A percentile compares a stretch with the other conserved stretches of the same genome.
phyloP scores from a whole-genome alignment of 2,329 filamentous ascomycete genomes.

The Alternaria arbusti region DNA sequence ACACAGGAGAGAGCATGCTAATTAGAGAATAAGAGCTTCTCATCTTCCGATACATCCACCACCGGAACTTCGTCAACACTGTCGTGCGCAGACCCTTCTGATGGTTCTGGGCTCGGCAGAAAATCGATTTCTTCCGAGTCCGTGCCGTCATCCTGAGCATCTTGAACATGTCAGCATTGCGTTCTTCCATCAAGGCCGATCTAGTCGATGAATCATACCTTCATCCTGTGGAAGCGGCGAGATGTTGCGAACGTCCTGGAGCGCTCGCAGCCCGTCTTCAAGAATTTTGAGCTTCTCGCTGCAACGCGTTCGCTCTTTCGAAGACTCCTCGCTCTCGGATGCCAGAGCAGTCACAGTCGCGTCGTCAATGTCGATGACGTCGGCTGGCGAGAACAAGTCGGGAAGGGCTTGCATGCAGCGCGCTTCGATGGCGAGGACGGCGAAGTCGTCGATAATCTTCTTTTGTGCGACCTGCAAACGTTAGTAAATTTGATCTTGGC shows the following conservation, averaged over 20 bases:
- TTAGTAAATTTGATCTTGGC: not conserved
- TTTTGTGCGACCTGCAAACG: conserved; percentile 49
- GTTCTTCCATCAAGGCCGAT: no score
- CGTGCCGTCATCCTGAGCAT: no score
- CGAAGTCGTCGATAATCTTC: conserved; percentile 51
- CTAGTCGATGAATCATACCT: no score
- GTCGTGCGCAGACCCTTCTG: no score
- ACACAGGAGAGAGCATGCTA: no score
- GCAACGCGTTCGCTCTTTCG: conserved; percentile 12
- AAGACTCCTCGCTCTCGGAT: conserved; percentile 21
- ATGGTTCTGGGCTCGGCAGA: no score
- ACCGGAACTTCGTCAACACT: no score
- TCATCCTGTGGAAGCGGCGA: not conserved
- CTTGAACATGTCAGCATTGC: no score
- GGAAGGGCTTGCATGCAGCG: conserved; percentile 39
- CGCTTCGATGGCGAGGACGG: conserved; percentile 47
- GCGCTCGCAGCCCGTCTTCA: conserved; percentile 19
- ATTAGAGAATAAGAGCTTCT: no score
- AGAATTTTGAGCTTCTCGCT: conserved; percentile 26
- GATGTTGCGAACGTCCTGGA: conserved; percentile 1
- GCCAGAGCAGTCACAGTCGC: conserved; percentile 17
- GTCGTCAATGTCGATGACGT: conserved; percentile 25
- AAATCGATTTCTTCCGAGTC: no score
- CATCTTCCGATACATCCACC: no score
- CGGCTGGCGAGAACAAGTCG: conserved; percentile 35